Conservation (phyloP, 306 rosid genomes). For the Psophocarpus tetragonolobus region DNA sequence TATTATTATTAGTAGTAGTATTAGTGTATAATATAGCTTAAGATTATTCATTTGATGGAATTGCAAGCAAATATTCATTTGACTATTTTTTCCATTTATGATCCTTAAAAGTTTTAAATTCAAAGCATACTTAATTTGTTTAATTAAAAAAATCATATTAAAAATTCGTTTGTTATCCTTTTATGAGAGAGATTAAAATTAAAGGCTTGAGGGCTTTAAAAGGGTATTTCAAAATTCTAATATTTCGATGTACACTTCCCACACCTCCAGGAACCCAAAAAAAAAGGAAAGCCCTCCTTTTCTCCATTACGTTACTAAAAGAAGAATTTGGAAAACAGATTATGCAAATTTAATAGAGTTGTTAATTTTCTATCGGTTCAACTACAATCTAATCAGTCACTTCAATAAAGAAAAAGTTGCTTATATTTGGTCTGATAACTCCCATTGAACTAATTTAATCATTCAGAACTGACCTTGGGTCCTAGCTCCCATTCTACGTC, state of each 20-base stretch:
- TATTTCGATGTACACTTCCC: not conserved
- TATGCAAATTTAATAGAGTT: not conserved
- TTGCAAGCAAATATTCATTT: not conserved
- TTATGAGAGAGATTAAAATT: not conserved
- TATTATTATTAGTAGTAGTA: no score
- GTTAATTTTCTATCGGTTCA: not conserved
- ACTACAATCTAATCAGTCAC: not conserved
- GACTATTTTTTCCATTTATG: not conserved
- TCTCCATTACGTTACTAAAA: not conserved
- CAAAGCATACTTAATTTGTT: not conserved
- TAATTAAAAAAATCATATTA: not conserved
- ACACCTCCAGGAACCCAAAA: not conserved
- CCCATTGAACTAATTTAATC: no score
- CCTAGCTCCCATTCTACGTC: not conserved
- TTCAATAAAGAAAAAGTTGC: not conserved
- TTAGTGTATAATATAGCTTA: not conserved
- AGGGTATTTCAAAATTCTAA: not conserved
- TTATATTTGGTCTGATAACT: no score
- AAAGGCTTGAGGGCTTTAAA: not conserved
- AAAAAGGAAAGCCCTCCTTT: not conserved
- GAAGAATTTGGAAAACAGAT: not conserved
- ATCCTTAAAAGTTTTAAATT: not conserved
- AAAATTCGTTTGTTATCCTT: slow-evolving; percentile 19
- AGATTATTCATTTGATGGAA: not conserved
- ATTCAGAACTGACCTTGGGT: no score